Percentiles rank a stretch among this genome's conserved stretches.
Evolutionary conservation across 2,329 filamentous ascomycete species (phyloP).

Genomic region (Didymella exigua): DNA sequence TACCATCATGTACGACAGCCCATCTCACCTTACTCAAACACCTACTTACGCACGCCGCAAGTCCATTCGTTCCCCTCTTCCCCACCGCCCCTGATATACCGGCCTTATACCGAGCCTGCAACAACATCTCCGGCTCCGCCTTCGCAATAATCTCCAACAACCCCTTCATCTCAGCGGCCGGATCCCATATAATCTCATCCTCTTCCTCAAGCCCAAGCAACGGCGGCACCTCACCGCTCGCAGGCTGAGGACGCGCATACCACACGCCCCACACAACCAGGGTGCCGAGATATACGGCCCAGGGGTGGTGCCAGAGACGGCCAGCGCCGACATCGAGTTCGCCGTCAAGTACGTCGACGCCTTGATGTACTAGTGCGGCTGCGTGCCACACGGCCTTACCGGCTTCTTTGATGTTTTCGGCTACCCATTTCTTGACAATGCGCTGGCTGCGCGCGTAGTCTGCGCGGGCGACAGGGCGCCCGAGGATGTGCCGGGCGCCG

Average conservation of each 20-base stretch:
- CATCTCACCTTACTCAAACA: conserved; percentile 63
- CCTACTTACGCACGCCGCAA: conserved; percentile 62
- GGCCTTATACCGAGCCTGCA: conserved; percentile 21
- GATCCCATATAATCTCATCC: conserved; percentile 59
- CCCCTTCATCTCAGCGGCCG: conserved; percentile 56
- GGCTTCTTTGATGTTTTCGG: conserved; percentile 42
- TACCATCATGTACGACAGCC: conserved; percentile 67
- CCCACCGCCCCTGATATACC: conserved; percentile 50
- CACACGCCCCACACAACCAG: conserved; percentile 65
- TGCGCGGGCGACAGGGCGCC: conserved; percentile 57
- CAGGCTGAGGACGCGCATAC: conserved; percentile 44
- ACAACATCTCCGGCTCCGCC: conserved; percentile 46
- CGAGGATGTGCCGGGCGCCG: conserved; percentile 64
- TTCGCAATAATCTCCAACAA: conserved; percentile 51
- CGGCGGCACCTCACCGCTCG: conserved; percentile 1
- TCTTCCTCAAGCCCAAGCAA: conserved; percentile 41
- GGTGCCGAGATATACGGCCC: conserved; percentile 66
- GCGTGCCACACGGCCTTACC: conserved; percentile 60
- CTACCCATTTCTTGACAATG: conserved; percentile 59
- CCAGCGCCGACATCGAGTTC: conserved; percentile 54
- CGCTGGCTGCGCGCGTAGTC: conserved; percentile 60
- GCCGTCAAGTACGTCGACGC: conserved; percentile 54
- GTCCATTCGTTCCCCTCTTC: conserved; percentile 57
- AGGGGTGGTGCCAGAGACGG: conserved; percentile 65
- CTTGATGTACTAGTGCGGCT: conserved; percentile 58